Percentiles rank a stretch among this genome's conserved stretches.
Evolutionary conservation across 495 filamentous ascomycete species (phyloP).

Genomic region (Pyrenula aspistea): DNA sequence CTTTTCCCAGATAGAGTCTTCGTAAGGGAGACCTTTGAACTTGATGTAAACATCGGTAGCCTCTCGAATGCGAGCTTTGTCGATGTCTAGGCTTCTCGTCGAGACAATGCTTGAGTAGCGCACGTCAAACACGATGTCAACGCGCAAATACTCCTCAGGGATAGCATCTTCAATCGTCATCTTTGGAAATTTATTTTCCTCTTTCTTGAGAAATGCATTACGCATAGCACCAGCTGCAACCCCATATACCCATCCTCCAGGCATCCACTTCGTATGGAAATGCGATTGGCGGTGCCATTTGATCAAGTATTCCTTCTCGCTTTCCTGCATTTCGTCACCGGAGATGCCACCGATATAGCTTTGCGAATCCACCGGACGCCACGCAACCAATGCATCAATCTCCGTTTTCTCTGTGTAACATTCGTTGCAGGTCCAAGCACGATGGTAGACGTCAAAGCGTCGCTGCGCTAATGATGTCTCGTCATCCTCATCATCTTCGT

Average conservation of each 20-base stretch:
- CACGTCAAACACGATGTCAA: constrained; percentile 82
- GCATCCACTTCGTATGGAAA: constrained; percentile 69
- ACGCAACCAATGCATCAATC: constrained; percentile 67
- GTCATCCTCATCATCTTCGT: constrained; percentile 23
- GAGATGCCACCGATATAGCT: constrained; percentile 30
- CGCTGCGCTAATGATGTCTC: constrained; percentile 24
- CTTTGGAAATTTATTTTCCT: constrained; percentile 50
- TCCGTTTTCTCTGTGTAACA: constrained; percentile 50
- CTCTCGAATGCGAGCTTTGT: constrained; percentile 54
- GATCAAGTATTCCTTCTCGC: constrained; percentile 77
- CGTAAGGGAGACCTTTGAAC: constrained; percentile 89
- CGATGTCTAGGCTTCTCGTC: constrained; percentile 42
- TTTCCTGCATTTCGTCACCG: constrained; percentile 47
- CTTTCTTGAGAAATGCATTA: constrained; percentile 58
- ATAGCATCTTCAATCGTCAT: constrained; percentile 70
- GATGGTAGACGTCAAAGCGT: constrained; percentile 48
- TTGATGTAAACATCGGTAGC: constrained; percentile 69
- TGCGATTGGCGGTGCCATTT: constrained; percentile 78
- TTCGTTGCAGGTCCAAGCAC: constrained; percentile 62
- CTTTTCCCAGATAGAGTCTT: constrained; percentile 80
- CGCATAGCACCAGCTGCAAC: constrained; percentile 50
- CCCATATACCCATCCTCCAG: constrained; percentile 85
- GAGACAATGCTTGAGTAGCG: constrained; percentile 38
- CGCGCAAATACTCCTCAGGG: constrained; percentile 66
- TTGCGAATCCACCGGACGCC: constrained; percentile 55